phyloP scores from a whole-genome alignment of 2,329 filamentous ascomycete genomes.

The Pleurostoma richardsiae region DNA sequence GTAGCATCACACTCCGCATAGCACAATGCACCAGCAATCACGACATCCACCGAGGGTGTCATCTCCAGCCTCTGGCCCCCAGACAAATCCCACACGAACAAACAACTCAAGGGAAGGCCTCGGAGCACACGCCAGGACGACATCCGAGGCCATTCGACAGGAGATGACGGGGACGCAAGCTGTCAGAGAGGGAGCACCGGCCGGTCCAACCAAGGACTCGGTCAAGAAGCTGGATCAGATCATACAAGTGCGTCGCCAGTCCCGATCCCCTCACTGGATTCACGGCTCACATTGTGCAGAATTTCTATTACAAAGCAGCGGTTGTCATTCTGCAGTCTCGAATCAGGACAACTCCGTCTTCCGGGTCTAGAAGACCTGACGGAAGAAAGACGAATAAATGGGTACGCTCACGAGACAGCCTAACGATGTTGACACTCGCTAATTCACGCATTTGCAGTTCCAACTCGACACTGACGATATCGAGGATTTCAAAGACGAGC shows the following conservation, averaged over 20 bases:
- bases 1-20: constrained; percentile 12
- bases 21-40: constrained; percentile 82
- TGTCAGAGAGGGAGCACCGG: constrained; percentile 33
- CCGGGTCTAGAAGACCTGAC: constrained; percentile 39
- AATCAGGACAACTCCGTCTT: constrained; percentile 59
- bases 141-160: constrained; percentile 33
- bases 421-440: constrained; percentile 5
- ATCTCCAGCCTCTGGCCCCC: constrained; percentile 67
- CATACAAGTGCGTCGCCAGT: constrained; percentile 60
- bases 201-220: constrained; percentile 57
- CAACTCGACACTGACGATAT: constrained; percentile 93
- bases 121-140: constrained; percentile 29
- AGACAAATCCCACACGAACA: constrained; percentile 66
- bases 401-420: constrained; percentile 48
- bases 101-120: constrained; percentile 68
- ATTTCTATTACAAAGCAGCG: constrained; percentile 86
- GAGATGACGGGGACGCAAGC: constrained; percentile 43
- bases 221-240: constrained; percentile 86
- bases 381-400: constrained; percentile 73
- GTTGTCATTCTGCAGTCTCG: constrained; percentile 79
- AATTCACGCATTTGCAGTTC: constrained; percentile 54
- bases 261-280: background rate
- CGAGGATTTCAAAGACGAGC: constrained; percentile 76
- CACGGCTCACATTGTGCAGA: constrained; percentile 46
- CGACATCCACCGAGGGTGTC: constrained; percentile 67